A percentile compares a stretch with the other conserved stretches of the same genome.
These are phyloP conservation scores for Penicillium sclerotiorum DNA, from an alignment of 2,329 filamentous ascomycete species.

Conservation along the genomic window DNA sequence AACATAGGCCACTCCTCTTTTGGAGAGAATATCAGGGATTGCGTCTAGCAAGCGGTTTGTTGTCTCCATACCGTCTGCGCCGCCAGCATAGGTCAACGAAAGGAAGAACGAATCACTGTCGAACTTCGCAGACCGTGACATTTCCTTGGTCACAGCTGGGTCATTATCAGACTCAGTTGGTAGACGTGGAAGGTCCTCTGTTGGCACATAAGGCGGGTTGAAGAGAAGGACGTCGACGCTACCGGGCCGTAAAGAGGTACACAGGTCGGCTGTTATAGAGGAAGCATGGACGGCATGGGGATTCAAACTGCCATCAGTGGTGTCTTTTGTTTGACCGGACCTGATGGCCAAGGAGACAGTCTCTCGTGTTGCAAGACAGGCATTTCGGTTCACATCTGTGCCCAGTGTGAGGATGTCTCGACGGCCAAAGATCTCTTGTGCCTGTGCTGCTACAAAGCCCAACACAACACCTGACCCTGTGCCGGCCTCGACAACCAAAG, in stretches of 20 bases:
- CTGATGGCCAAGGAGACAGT: slow-evolving; percentile 63
- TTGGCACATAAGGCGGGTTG: slow-evolving; percentile 97
- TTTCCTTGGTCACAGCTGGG: slow-evolving; percentile 29
- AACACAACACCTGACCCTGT: slow-evolving; percentile 93
- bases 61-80: slow-evolving; percentile 88
- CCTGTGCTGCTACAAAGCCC: slow-evolving; percentile 79
- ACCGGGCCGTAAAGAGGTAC: slow-evolving; percentile 59
- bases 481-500: slow-evolving; percentile 81
- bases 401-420: slow-evolving; percentile 70
- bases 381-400: slow-evolving; percentile 82
- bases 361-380: slow-evolving; percentile 72
- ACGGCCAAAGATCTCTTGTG: slow-evolving; percentile 71
- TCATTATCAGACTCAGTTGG: slow-evolving; percentile 32
- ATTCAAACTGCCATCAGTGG: slow-evolving; percentile 5
- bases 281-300: slow-evolving; percentile 61
- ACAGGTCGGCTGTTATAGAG: slow-evolving; percentile 71
- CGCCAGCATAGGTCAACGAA: slow-evolving; percentile 85
- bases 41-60: slow-evolving; percentile 76
- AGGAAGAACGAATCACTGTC: slow-evolving; percentile 83
- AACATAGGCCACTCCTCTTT: slow-evolving; percentile 80
- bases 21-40: slow-evolving; percentile 65
- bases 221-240: slow-evolving; percentile 85
- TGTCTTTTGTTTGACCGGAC: slow-evolving; percentile 25
- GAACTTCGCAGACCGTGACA: slow-evolving; percentile 53
- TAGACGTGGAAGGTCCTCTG: slow-evolving; percentile 67